A percentile compares a stretch with the other conserved stretches of the same genome.
Evolutionary conservation across 2,329 filamentous ascomycete genomes (phyloP).

Genomic region (Nannizziopsis barbatae): DNA sequence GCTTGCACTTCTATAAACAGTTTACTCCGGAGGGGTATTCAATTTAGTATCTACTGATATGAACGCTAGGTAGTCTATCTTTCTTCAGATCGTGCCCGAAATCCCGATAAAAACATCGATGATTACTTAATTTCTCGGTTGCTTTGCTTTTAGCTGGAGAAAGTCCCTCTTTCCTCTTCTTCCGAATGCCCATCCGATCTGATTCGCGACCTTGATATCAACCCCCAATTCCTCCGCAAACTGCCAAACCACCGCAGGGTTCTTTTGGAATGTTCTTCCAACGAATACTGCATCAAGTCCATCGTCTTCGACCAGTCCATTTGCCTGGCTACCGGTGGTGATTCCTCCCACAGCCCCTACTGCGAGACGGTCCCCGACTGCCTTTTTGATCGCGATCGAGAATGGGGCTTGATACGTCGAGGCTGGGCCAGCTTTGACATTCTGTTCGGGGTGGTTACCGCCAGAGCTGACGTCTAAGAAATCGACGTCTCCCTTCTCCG

Average conservation of each 20-base stretch:
- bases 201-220: conserved; percentile 59
- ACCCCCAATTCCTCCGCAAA: conserved; percentile 63
- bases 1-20: too few relatives aligned
- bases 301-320: conserved; percentile 44
- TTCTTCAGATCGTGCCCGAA: not conserved
- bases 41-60: too few relatives aligned
- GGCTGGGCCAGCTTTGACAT: conserved; percentile 38
- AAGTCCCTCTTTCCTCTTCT: conserved; percentile 28
- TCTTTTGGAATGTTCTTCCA: conserved; percentile 67
- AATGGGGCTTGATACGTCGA: conserved; percentile 61
- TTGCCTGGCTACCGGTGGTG: conserved; percentile 56
- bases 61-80: too few relatives aligned
- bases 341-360: conserved; percentile 69
- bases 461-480: conserved; percentile 71
- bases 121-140: conserved; percentile 9
- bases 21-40: too few relatives aligned
- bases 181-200: conserved; percentile 53
- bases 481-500: conserved; percentile 59
- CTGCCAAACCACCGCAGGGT: conserved; percentile 65
- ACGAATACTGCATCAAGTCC: conserved; percentile 59
- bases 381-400: conserved; percentile 59
- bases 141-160: conserved; percentile 2
- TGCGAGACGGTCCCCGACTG: conserved; percentile 57
- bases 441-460: conserved; percentile 50
- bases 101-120: not conserved